These are phyloP conservation scores for Ophiostoma sp. DNA, from an alignment of 2,329 filamentous ascomycete genomes.

Conservation along the genomic window DNA sequence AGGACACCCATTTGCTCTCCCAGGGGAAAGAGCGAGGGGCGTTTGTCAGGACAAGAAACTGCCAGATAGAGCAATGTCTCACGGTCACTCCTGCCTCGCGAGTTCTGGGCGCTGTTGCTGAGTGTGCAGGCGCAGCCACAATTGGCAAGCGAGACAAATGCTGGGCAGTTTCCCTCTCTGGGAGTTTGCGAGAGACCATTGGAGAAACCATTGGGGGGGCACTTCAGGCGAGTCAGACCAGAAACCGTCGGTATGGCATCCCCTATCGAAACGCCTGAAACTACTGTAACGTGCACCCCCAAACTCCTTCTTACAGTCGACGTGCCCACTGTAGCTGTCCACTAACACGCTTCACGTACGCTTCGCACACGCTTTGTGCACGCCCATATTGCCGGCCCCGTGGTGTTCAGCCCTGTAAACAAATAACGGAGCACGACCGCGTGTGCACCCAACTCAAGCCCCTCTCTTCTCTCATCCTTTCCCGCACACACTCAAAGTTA, in stretches of 20 bases:
- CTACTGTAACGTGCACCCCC: neutral
- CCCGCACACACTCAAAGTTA: neutral
- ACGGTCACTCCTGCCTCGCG: neutral
- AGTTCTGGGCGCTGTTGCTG: constrained; percentile 11
- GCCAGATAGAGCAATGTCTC: neutral
- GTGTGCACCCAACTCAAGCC: neutral
- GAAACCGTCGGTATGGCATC: neutral
- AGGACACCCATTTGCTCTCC: no score
- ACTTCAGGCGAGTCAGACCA: neutral
- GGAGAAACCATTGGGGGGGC: neutral
- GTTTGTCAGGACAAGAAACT: neutral
- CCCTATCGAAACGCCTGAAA: neutral
- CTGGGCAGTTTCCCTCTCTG: neutral
- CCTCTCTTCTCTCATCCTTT: neutral
- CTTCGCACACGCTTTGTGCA: no score
- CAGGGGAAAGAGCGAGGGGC: neutral
- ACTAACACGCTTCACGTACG: neutral
- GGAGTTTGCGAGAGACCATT: no score
- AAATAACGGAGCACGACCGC: neutral
- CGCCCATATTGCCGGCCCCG: neutral
- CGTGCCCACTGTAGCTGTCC: neutral
- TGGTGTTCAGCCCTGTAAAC: neutral
- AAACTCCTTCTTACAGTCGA: neutral
- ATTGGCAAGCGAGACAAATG: neutral
- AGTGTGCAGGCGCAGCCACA: constrained; percentile 6